Conservation (phyloP, 2,329 filamentous ascomycete species). For the Endoconidiophora laricicola region DNA sequence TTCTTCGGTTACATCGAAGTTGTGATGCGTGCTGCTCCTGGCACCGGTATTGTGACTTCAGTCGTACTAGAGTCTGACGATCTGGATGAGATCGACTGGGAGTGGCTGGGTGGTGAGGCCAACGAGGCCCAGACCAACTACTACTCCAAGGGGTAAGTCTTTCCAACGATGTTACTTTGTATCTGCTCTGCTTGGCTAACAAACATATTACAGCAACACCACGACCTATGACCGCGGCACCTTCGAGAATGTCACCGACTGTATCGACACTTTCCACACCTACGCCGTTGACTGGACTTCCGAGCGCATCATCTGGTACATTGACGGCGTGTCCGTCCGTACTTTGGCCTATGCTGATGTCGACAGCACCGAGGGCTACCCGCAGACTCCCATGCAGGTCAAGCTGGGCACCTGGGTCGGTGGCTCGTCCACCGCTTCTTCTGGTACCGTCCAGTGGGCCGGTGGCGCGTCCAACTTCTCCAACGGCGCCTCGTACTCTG, state of each 20-base stretch:
- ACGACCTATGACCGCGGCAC: conserved; percentile 46
- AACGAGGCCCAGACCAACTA: conserved; percentile 75
- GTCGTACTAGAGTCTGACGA: conserved; percentile 77
- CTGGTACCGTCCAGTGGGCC: conserved; percentile 57
- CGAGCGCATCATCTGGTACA: conserved; percentile 44
- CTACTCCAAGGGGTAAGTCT: conserved; percentile 47
- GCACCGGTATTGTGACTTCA: conserved; percentile 75
- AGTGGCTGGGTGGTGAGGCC: conserved; percentile 69
- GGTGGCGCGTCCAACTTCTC: conserved; percentile 38
- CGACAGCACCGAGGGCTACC: conserved; percentile 40
- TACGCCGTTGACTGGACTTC: conserved; percentile 55
- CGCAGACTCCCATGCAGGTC: conserved; percentile 58
- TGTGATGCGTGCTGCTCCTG: conserved; percentile 60
- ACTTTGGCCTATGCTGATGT: conserved; percentile 44
- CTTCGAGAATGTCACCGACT: conserved; percentile 34
- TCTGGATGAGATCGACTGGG: conserved; percentile 90
- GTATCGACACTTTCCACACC: conserved; percentile 40
- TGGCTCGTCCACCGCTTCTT: conserved; percentile 37
- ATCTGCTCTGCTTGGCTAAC: background rate
- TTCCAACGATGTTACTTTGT: background rate
- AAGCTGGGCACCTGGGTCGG: conserved; percentile 54
- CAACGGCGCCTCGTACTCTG: conserved; percentile 25
- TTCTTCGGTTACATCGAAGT: conserved; percentile 88
- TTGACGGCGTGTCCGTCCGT: conserved; percentile 46
- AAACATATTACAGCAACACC: conserved; percentile 27